Evolutionary conservation across 164 flowering plant species (phyloP), one percentile per base, ranked within the genome.

Genomic region (Aristolochia contorta): DNA sequence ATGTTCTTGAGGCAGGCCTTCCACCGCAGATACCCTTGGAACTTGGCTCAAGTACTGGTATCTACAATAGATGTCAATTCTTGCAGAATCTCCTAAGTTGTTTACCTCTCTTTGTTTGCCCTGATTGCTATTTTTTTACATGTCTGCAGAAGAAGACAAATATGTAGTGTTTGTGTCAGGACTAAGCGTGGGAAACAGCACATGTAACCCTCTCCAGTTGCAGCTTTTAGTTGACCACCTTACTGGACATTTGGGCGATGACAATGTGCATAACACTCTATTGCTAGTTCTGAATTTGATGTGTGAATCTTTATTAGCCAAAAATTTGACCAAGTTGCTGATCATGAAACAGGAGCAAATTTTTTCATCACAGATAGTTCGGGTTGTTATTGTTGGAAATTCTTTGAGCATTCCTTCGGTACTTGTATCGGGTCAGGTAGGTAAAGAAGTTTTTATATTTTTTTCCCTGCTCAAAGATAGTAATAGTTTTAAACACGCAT

Each of bases 151-250:
- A 65, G 99, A 88, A 68, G 99, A 94, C 72, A 94, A 87, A 60
- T 91, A 82, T 64, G 95, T 94, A 50, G 84, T 88, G 49, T 78
- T 94, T 70, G 74, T 86, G 63, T 94, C 99, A 23, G 97, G 99
- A 25, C 65, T 94, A 47, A 75, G 77, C 67, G 71, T 88, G 73
- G 97, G 99, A 62, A 78, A 80, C 69, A 76, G 67, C 65, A 63
- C 51, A 21, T 80, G 84, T 63, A 85, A 88, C 57, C 99, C 96
- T 64, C 96, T 94, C 22, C 84, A 77, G 60, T 75, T 78, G 66
- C 97, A 94, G 84, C 96, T 94, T 71, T 81, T 94, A 63, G 83
- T 94, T 50, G 97, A 94, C 77, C 96, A 90, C 77, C 78, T 94
- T 62, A 86, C 96, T 19, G 99, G 99, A 46, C 95, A 91, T 84